Conservation (phyloP, 2,329 filamentous ascomycete species). For the Xylariaceae sp. region DNA sequence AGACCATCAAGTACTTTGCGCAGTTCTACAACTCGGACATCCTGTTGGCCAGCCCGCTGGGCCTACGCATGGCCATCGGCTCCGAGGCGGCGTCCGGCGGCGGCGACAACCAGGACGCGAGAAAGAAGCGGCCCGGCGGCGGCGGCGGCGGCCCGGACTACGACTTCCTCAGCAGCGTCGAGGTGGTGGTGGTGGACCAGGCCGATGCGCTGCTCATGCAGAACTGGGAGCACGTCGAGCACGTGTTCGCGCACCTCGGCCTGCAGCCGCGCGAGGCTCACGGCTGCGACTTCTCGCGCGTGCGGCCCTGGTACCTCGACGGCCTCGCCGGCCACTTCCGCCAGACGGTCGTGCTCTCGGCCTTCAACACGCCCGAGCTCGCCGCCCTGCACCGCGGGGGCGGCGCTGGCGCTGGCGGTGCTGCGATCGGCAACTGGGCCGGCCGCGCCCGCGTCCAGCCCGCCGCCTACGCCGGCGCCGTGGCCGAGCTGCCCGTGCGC, state of each 20-base stretch:
- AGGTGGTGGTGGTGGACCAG: conserved; percentile 84
- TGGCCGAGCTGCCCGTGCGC: conserved; percentile 64
- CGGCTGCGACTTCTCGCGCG: conserved; percentile 87
- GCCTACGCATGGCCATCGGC: conserved; percentile 83
- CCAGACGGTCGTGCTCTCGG: conserved; percentile 75
- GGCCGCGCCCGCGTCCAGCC: conserved; percentile 70
- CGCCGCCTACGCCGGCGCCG: conserved; percentile 59
- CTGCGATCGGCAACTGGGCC: too few relatives aligned
- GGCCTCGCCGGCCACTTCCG: conserved; percentile 71
- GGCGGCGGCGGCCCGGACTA: conserved; percentile 49
- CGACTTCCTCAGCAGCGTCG: conserved; percentile 91
- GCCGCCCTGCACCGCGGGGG: conserved; percentile 73
- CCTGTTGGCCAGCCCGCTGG: conserved; percentile 82
- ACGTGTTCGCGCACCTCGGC: conserved; percentile 87
- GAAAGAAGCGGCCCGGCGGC: conserved; percentile 47
- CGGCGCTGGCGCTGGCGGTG: conserved; percentile 69
- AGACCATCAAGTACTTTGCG: conserved; percentile 89
- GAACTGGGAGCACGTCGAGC: conserved; percentile 94
- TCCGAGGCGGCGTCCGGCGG: conserved; percentile 56
- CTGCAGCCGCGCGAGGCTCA: conserved; percentile 82
- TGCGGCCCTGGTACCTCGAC: conserved; percentile 90
- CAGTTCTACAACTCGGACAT: conserved; percentile 97
- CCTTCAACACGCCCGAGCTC: conserved; percentile 83
- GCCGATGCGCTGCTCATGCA: conserved; percentile 93
- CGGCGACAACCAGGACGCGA: too few relatives aligned